phyloP scores from a whole-genome alignment of 495 filamentous ascomycete genomes.

The Parmelia sp. region DNA sequence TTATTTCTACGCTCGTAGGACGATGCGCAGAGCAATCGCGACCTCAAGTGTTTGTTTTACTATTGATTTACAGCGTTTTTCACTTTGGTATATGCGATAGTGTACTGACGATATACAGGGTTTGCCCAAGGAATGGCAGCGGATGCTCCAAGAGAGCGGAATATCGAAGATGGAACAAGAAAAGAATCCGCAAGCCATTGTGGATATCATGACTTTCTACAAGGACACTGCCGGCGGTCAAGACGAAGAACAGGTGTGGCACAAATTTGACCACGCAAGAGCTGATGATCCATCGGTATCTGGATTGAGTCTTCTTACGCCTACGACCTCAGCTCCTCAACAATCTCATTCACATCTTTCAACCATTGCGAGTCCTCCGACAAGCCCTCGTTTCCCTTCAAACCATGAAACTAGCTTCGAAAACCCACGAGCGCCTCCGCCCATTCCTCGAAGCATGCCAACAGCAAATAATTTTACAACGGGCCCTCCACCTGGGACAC shows the following conservation, averaged over 20 bases:
- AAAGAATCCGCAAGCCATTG: slow-evolving; percentile 87
- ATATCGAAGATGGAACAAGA: slow-evolving; percentile 95
- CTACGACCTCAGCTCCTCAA: slow-evolving; percentile 26
- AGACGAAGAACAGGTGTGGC: slow-evolving; percentile 79
- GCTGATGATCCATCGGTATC: slow-evolving; percentile 49
- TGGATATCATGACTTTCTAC: slow-evolving; percentile 93
- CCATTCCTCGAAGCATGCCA: slow-evolving; percentile 60
- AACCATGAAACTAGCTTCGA: slow-evolving; percentile 93
- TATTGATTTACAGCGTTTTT: neutral
- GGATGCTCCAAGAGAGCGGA: slow-evolving; percentile 86
- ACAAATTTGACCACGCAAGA: slow-evolving; percentile 85
- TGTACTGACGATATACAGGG: slow-evolving; percentile 48
- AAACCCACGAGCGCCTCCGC: slow-evolving; percentile 88
- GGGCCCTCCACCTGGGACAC: slow-evolving; percentile 31
- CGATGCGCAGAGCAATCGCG: slow-evolving; percentile 1
- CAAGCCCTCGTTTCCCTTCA: slow-evolving; percentile 85
- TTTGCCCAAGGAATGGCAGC: slow-evolving; percentile 96
- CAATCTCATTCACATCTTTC: slow-evolving; percentile 47
- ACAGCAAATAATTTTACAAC: slow-evolving; percentile 34
- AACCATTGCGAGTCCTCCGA: slow-evolving; percentile 70
- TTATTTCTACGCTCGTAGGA: neutral
- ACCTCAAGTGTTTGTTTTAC: neutral
- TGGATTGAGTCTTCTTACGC: slow-evolving; percentile 40
- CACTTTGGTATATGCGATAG: neutral
- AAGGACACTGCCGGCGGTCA: slow-evolving; percentile 81